Percentiles rank a stretch among this genome's conserved stretches.
Evolutionary conservation across 2,329 filamentous ascomycete genomes (phyloP).

Genomic region (Colletotrichum sojae): DNA sequence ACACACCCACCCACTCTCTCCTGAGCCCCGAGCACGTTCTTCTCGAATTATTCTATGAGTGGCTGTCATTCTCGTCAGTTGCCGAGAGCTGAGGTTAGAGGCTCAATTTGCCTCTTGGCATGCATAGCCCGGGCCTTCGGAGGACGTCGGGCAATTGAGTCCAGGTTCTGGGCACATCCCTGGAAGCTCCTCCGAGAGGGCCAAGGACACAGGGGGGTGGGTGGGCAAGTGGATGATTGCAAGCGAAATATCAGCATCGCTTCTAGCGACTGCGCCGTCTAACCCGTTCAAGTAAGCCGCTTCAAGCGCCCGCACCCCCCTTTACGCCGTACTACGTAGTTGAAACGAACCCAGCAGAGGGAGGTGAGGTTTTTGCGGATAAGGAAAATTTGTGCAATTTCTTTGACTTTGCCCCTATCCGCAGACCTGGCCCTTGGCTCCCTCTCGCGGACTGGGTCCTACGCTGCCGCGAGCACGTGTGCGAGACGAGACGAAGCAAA

Average conservation of each 20-base stretch:
- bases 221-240: too few species aligned
- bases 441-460: neutral
- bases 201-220: neutral
- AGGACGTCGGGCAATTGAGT: slow-evolving; percentile 10
- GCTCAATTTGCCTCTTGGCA: slow-evolving; percentile 32
- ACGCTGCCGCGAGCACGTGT: neutral
- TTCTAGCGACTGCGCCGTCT: neutral
- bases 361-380: neutral
- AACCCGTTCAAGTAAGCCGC: slow-evolving; percentile 21
- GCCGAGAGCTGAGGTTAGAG: slow-evolving; percentile 25
- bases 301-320: neutral
- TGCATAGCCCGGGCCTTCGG: slow-evolving; percentile 20
- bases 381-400: slow-evolving; percentile 19
- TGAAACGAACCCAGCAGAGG: slow-evolving; percentile 24
- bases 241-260: neutral
- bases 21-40: neutral
- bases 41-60: neutral
- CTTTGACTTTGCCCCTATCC: slow-evolving; percentile 26
- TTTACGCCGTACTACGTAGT: slow-evolving; percentile 5
- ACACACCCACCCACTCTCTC: slow-evolving; percentile 4
- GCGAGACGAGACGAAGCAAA: slow-evolving; percentile 9
- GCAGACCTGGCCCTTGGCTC: slow-evolving; percentile 18
- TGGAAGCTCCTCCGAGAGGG: neutral
- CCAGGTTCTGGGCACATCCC: slow-evolving; percentile 10
- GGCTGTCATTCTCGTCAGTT: neutral